Percentiles rank a stretch among this genome's conserved stretches.
Conservation (phyloP, 257 asterid species). For the Craterostigma plantagineum region DNA sequence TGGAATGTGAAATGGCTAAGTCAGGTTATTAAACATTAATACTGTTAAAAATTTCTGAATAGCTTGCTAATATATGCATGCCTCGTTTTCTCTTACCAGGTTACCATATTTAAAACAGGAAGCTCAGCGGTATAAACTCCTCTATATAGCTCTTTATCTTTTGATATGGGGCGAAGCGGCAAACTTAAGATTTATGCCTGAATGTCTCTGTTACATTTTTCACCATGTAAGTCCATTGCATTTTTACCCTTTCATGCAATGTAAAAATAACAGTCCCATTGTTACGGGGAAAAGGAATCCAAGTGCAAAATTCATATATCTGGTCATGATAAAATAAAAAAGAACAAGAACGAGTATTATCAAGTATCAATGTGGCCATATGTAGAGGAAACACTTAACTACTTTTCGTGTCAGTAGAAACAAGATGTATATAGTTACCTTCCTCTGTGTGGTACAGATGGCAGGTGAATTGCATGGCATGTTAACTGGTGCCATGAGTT, state of each 20-base stretch:
- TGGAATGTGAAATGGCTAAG: too few relatives aligned
- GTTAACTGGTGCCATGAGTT: constrained; percentile 60
- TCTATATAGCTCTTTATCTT: constrained; percentile 72
- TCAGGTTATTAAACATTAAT: not conserved
- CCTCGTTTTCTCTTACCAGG: constrained; percentile 28
- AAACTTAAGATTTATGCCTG: constrained; percentile 86
- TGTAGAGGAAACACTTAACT: not conserved
- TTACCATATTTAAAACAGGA: constrained; percentile 83
- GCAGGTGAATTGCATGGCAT: constrained; percentile 79
- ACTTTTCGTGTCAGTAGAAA: constrained; percentile 1
- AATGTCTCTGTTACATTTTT: constrained; percentile 82
- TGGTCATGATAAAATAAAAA: too few relatives aligned
- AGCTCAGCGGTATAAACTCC: constrained; percentile 69
- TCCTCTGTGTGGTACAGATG: constrained; percentile 59
- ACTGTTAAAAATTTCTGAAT: not conserved
- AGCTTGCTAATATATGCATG: not conserved
- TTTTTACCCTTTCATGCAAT: too few relatives aligned
- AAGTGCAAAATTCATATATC: too few relatives aligned
- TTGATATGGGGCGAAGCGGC: constrained; percentile 99
- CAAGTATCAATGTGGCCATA: too few relatives aligned
- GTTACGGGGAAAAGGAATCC: too few relatives aligned
- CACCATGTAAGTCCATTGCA: constrained; percentile 55
- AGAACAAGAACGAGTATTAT: too few relatives aligned
- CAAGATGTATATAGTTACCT: not conserved
- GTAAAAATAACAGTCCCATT: too few relatives aligned